Conservation (phyloP, 148 eudicot genomes). For the Dianthus caryophyllus region DNA sequence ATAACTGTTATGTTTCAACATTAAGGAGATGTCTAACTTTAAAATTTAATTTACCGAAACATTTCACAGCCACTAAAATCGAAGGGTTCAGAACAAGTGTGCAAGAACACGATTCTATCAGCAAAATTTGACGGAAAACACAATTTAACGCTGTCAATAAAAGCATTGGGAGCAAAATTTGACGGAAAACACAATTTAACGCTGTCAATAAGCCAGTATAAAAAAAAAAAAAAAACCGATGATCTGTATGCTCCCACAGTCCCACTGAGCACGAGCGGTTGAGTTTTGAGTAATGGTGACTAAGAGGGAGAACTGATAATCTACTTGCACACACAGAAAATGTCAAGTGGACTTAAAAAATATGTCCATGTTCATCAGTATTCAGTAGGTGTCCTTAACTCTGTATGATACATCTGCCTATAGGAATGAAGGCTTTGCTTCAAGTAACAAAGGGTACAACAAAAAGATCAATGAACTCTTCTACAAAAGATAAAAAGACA, state of each 20-base stretch:
- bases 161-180: neutral
- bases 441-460: neutral
- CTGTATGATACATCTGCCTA: neutral
- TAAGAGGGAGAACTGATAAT: neutral
- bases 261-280: neutral
- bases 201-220: neutral
- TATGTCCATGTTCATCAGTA: neutral
- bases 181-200: neutral
- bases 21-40: neutral
- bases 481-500: no score
- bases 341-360: neutral
- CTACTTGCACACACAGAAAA: neutral
- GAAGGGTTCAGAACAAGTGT: neutral
- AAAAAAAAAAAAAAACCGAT: neutral
- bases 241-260: neutral
- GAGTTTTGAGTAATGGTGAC: no score
- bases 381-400: neutral
- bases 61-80: neutral
- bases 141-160: neutral
- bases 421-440: neutral
- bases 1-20: neutral
- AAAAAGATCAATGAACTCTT: no score
- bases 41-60: neutral
- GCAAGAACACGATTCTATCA: neutral
- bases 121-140: neutral